A percentile compares a stretch with the other conserved stretches of the same genome.
Evolutionary conservation across 2,329 filamentous ascomycete genomes (phyloP).

Genomic region (Aschersonia sp.): DNA sequence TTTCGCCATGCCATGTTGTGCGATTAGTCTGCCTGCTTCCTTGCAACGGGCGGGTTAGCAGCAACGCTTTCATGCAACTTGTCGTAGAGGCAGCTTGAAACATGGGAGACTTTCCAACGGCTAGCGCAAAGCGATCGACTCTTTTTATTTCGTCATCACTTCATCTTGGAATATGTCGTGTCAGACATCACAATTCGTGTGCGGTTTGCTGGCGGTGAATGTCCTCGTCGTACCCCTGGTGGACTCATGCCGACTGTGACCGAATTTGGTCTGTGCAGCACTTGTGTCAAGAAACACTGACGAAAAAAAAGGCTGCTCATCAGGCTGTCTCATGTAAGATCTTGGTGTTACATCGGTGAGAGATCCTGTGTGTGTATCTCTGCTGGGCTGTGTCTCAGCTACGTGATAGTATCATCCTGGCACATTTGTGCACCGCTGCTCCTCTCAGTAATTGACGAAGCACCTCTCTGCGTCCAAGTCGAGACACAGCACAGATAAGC

Average conservation of each 20-base stretch:
- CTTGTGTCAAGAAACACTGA: not conserved
- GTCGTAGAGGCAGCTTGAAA: not conserved
- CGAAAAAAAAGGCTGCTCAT: not conserved
- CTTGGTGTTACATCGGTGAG: slow-evolving; percentile 3
- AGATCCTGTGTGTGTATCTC: slow-evolving; percentile 1
- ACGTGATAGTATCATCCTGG: too few relatives aligned
- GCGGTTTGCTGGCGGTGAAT: not conserved
- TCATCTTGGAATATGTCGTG: not conserved
- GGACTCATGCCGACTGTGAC: too few relatives aligned
- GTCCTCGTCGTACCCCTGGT: not conserved
- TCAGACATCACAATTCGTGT: not conserved
- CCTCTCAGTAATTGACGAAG: too few relatives aligned
- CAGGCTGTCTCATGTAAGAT: not conserved
- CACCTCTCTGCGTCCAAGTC: too few relatives aligned
- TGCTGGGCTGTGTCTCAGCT: not conserved
- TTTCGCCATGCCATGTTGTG: too few relatives aligned
- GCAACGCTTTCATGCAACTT: too few relatives aligned
- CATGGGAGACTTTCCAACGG: not conserved
- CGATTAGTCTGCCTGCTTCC: too few relatives aligned
- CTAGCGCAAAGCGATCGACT: not conserved
- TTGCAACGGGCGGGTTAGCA: too few relatives aligned
- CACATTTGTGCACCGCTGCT: too few relatives aligned
- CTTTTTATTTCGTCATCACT: not conserved
- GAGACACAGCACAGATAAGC: too few relatives aligned
- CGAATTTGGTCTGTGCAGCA: too few relatives aligned